A percentile compares a stretch with the other conserved stretches of the same genome.
Evolutionary conservation across 1,139 yeast species (phyloP).

Genomic region (Blastobotrys aristatus): DNA sequence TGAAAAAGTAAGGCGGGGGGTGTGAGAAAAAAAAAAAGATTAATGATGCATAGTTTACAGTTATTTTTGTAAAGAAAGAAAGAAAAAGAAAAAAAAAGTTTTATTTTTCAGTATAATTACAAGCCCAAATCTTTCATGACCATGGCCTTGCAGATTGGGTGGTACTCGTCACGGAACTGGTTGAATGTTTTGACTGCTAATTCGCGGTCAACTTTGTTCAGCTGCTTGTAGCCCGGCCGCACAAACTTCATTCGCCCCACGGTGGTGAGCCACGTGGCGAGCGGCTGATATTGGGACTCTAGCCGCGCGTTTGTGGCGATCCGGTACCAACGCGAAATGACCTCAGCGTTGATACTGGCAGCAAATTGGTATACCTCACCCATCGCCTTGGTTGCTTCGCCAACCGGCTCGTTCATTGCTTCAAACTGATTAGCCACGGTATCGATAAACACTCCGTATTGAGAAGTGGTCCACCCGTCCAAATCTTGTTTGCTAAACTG

Average conservation of each 20-base stretch:
- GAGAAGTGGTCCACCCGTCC: conserved; percentile 60
- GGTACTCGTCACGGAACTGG: conserved; percentile 56
- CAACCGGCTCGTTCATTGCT: conserved; percentile 10
- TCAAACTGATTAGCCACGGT: conserved; percentile 43
- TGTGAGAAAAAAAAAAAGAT: background rate
- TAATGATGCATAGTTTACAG: background rate
- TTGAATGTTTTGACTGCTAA: conserved; percentile 64
- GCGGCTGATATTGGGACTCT: conserved; percentile 41
- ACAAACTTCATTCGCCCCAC: conserved; percentile 96
- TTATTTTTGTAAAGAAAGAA: conserved; percentile 10
- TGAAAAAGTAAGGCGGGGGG: conserved; percentile 6
- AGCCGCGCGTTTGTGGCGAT: conserved; percentile 43
- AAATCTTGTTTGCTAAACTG: conserved; percentile 44
- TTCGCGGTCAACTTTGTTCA: conserved; percentile 58
- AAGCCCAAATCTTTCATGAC: conserved; percentile 62
- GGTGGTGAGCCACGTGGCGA: conserved; percentile 82
- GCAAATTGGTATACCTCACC: conserved; percentile 45
- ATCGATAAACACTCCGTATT: conserved; percentile 73
- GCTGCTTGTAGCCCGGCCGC: conserved; percentile 71
- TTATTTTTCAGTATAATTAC: background rate
- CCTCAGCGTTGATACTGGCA: conserved; percentile 68
- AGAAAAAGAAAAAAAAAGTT: conserved; percentile 4
- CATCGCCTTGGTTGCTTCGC: conserved; percentile 39
- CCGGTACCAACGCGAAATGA: conserved; percentile 70
- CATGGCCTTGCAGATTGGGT: conserved; percentile 78